Conservation (phyloP, 176 grass and related monocot species). For the Calamus simplicifolius region DNA sequence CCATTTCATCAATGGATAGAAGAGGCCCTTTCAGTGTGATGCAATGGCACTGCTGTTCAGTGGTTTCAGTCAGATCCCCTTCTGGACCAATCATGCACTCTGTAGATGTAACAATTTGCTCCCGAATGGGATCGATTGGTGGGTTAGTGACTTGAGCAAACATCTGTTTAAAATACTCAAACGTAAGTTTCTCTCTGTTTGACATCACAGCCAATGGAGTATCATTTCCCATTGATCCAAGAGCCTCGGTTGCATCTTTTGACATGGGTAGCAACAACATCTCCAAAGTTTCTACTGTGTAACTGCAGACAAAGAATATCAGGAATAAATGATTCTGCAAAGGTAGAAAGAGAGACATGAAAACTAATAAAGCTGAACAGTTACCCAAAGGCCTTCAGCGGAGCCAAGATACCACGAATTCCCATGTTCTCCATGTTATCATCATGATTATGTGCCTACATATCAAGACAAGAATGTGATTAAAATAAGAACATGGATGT, state of each 20-base stretch:
- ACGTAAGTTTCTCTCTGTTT: slow-evolving; percentile 85
- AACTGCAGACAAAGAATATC: slow-evolving; percentile 41
- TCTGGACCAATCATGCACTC: slow-evolving; percentile 98
- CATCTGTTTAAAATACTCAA: slow-evolving; percentile 99
- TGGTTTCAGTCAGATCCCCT: slow-evolving; percentile 92
- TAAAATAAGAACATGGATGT: no score
- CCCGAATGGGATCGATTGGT: slow-evolving; percentile 91
- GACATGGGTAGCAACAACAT: slow-evolving; percentile 94
- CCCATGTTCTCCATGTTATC: slow-evolving; percentile 35
- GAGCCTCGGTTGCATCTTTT: slow-evolving; percentile 67
- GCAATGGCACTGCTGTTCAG: slow-evolving; percentile 80
- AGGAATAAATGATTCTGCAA: slow-evolving; percentile 4
- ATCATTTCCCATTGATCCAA: slow-evolving; percentile 98
- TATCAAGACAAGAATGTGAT: no score
- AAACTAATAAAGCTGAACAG: slow-evolving; percentile 6
- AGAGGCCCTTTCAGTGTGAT: slow-evolving; percentile 73
- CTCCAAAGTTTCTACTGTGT: slow-evolving; percentile 84
- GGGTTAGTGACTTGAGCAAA: slow-evolving; percentile 99
- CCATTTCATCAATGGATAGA: slow-evolving; percentile 87
- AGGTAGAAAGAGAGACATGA: neutral
- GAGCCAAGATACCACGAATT: slow-evolving; percentile 63
- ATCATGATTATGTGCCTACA: slow-evolving; percentile 29
- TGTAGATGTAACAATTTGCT: slow-evolving; percentile 97
- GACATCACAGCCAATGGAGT: slow-evolving; percentile 96
- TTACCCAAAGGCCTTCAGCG: slow-evolving; percentile 97